phyloP scores from a whole-genome alignment of 2,329 filamentous ascomycete species.

The Akanthomyces dipterigenus region DNA sequence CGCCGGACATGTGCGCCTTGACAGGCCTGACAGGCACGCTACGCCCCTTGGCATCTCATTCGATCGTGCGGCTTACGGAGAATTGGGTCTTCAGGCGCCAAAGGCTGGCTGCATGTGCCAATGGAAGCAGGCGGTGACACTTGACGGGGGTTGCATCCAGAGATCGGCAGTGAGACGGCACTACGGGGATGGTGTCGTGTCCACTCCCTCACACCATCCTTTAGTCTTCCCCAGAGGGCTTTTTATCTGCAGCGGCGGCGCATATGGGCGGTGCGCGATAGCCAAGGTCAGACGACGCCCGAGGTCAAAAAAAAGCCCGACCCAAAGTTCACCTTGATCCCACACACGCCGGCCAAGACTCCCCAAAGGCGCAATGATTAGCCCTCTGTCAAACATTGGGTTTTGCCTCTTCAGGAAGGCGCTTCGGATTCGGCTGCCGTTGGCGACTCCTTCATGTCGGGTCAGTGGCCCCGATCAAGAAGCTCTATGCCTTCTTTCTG shows the following conservation, averaged over 20 bases:
- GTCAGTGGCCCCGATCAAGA: not conserved
- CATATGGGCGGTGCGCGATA: not conserved
- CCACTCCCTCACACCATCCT: not conserved
- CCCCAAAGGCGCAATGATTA: conserved; percentile 8
- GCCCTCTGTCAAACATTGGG: not conserved
- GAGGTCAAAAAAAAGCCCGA: not conserved
- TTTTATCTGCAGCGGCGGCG: too few species aligned
- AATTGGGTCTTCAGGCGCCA: not conserved
- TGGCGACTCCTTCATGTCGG: not conserved
- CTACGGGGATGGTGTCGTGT: not conserved
- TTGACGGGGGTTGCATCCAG: not conserved
- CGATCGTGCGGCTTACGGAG: conserved; percentile 2
- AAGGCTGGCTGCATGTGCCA: not conserved
- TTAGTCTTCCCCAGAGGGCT: not conserved
- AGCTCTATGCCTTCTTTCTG: not conserved
- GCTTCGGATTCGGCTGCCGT: not conserved
- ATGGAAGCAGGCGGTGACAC: not conserved
- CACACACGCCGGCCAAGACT: not conserved
- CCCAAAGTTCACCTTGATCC: not conserved
- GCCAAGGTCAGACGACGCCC: not conserved
- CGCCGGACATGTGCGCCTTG: not conserved
- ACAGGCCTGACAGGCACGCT: not conserved
- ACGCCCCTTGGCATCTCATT: conserved; percentile 5
- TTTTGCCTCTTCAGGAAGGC: conserved; percentile 5
- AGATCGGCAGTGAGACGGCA: conserved; percentile 3